Base-by-base conservation (phyloP, 129 eudicot genomes). In the Centella asiatica region DNA sequence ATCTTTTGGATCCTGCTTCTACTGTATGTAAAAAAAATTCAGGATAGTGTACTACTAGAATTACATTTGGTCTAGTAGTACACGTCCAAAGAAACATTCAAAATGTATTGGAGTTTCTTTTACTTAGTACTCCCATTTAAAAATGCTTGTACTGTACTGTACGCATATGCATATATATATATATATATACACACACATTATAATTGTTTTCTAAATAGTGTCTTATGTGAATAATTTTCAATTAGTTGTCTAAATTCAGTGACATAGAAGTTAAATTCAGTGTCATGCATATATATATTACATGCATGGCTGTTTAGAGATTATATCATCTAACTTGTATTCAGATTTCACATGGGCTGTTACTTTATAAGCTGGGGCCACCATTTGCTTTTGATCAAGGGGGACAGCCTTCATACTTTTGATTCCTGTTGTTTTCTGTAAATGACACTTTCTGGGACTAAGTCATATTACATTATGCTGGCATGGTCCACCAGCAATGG, bases 361-460 rank as follows among this genome's bases (percentile, higher is more conserved):
- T 58, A 15, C 28, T 34, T 33, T 58, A 23, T 27, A 6, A 3
- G 46, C 28, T 17, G 37, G 10, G 46, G 29, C 34, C 27, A 20
- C 63, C 29, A 11, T 24, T 46, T 10, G 62, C 63, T 58, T 33
- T 58, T 18, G 28, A 34, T 34, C 28, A 58, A 34, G 63, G 63
- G 44, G 37, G 63, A 58, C 63, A 58, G 31, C 18, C 63, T 58
- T 32, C 63, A 33, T 20, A 33, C 25, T 58, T 58, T 34, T 22
- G 31, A 33, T 33, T 19, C 62, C 27, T 11, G 5, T 31, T 42
- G 47, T 42, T 56, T 29, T 57, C n/a, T 14, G 23, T 46, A 46
- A 46, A n/a, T 58, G 63, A 25, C 63, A 34, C 40, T 34, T 58
- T 58, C 28, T 58, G 20, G 63, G 63, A 34, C 63, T 18, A 9